Evolutionary conservation across 2,329 filamentous ascomycete species (phyloP).

Genomic region (Teratosphaeriaceae sp.): DNA sequence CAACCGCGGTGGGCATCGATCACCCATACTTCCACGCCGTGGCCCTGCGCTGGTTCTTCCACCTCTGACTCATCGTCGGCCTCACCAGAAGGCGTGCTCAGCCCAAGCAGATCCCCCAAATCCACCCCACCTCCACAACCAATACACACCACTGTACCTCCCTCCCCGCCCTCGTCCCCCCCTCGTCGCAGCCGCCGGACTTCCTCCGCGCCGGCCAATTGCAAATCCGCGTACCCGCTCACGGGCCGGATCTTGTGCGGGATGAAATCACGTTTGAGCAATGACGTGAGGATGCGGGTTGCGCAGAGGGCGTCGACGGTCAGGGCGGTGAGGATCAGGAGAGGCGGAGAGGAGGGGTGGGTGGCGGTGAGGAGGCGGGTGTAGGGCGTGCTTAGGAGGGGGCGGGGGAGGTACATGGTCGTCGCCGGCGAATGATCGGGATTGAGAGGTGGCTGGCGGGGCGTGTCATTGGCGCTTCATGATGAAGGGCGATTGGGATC

Average conservation of each 20-base stretch:
- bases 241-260: constrained; percentile 96
- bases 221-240: constrained; percentile 83
- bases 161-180: constrained; percentile 52
- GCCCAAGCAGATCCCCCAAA: constrained; percentile 68
- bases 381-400: constrained; percentile 85
- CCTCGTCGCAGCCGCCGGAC: constrained; percentile 81
- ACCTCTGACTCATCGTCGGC: constrained; percentile 51
- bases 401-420: constrained; percentile 87
- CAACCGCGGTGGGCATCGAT: constrained; percentile 87
- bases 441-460: neutral
- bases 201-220: constrained; percentile 69
- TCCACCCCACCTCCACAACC: constrained; percentile 91
- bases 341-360: constrained; percentile 87
- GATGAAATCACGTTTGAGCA: constrained; percentile 97
- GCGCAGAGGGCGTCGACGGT: constrained; percentile 94
- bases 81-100: constrained; percentile 49
- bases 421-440: neutral
- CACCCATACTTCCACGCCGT: constrained; percentile 91
- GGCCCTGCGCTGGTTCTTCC: constrained; percentile 47
- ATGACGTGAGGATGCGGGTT: constrained; percentile 82
- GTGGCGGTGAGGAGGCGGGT: constrained; percentile 77
- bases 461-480: no score
- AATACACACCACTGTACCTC: constrained; percentile 84
- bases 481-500: no score
- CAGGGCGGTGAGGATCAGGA: constrained; percentile 85